A percentile compares a stretch with the other conserved stretches of the same genome.
Evolutionary conservation across 768 basidiomycete genomes (phyloP).

Genomic region (Trametes sanguinea): DNA sequence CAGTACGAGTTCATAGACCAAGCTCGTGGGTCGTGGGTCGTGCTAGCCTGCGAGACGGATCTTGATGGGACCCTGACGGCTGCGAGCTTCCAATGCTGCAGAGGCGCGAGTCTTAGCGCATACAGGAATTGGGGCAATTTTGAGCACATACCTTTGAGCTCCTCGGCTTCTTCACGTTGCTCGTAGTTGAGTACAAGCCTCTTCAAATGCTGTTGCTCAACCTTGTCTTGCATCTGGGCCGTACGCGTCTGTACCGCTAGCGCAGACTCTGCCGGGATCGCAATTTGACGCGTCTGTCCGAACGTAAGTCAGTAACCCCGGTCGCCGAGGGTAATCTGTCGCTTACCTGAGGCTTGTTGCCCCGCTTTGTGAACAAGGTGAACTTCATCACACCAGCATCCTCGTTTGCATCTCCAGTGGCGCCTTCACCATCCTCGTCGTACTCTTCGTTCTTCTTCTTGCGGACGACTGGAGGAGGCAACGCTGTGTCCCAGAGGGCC

Average conservation of each 20-base stretch:
- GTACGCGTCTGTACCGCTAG: conserved; percentile 89
- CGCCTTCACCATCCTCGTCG: conserved; percentile 52
- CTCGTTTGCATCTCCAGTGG: conserved; percentile 28
- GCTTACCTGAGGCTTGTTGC: conserved; percentile 86
- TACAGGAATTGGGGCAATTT: not conserved
- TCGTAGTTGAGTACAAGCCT: conserved; percentile 91
- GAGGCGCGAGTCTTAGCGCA: not conserved
- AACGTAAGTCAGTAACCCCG: not conserved
- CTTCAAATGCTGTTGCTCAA: conserved; percentile 96
- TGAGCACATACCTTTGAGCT: conserved; percentile 60
- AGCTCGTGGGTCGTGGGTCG: not conserved
- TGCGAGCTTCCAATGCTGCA: conserved; percentile 69
- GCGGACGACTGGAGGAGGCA: conserved; percentile 63
- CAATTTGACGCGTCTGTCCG: conserved; percentile 76
- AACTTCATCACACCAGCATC: conserved; percentile 76
- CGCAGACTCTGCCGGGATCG: conserved; percentile 84
- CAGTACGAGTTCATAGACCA: not conserved
- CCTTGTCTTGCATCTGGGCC: conserved; percentile 91
- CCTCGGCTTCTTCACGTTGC: conserved; percentile 85
- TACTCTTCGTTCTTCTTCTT: conserved; percentile 67
- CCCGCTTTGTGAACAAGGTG: conserved; percentile 88
- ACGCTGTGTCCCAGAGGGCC: conserved; percentile 87
- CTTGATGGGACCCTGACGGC: conserved; percentile 68
- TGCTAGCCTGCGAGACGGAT: conserved; percentile 72
- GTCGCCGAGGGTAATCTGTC: no score